Base-by-base conservation (phyloP, 331 rosid genomes). In the Erythrophleum ivorense region DNA sequence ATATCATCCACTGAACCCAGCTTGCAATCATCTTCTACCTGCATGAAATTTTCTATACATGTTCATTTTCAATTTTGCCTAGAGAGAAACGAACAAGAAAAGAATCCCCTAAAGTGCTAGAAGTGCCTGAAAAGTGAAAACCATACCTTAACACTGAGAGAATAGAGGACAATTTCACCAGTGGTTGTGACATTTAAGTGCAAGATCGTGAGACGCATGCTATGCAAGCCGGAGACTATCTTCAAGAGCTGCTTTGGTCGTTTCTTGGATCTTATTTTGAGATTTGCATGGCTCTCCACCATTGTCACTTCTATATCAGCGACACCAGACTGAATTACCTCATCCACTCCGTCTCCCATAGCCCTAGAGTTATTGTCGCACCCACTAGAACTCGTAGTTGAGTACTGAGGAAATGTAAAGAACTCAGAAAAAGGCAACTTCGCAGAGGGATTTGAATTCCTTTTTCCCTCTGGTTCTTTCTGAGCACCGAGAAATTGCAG, bases 201-300 rank as follows among this genome's bases (percentile, higher is more conserved):
- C 88, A 96, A 90, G 82, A 92, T 78, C 38, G 97, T 88, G 79
- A 96, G 97, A 53, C 86, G 85, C 91, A 96, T 63, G 45, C 73
- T 68, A 48, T 92, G 94, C 90, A 94, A 84, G 62, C 89, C 89
- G 68, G 97, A 86, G 24, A 92, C 97, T 38, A 96, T 77, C 72
- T 90, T 94, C 83, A 94, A 70, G 40, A 90, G 92, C 75, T 91
- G 99, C 81, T 90, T 94, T 34, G 98, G 91, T 33, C 89, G 52
- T 81, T 78, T 91, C 81, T 85, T 90, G 11, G 98, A 88, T 64
- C 97, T 90, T 73, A 96, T 93, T 73, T 92, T 94, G 60, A 96
- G 81, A 81, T 87, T 96, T 78, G 97, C 99, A 86, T 96, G 99
- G 87, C 88, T 92, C 72, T 94, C 99, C 67, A 94, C 98, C 97